phyloP scores from a whole-genome alignment of 140 eudicot genomes.

The Flaveria floridana region DNA sequence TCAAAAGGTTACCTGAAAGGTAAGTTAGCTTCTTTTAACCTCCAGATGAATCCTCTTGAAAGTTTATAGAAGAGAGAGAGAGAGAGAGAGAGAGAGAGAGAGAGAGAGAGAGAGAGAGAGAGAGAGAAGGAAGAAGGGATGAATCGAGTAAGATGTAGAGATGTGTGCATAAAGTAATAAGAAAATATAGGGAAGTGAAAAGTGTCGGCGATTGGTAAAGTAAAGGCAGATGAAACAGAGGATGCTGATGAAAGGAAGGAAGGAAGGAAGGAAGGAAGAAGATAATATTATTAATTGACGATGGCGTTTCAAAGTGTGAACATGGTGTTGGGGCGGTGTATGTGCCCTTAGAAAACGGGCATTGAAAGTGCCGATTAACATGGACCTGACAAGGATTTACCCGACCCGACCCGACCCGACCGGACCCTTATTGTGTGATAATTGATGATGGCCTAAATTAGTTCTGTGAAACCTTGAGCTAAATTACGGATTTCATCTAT shows the following conservation, averaged over 20 bases:
- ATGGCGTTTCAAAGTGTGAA: conserved; percentile 1
- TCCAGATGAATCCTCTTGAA: neutral
- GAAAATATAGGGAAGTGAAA: conserved; percentile 47
- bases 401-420: too few relatives aligned
- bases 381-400: conserved; percentile 23
- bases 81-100: conserved; percentile 24
- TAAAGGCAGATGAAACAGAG: conserved; percentile 36
- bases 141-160: neutral
- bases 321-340: conserved; percentile 21
- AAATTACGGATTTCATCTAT: too few relatives aligned
- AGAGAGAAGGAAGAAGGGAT: conserved; percentile 14
- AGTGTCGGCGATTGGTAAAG: conserved; percentile 49
- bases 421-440: conserved; percentile 19
- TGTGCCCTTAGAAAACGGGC: neutral
- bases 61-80: conserved; percentile 26
- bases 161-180: conserved; percentile 28
- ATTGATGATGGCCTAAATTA: too few relatives aligned
- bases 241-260: conserved; percentile 3
- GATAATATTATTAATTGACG: conserved; percentile 26
- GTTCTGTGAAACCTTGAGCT: too few relatives aligned
- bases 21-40: neutral
- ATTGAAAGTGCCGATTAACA: conserved; percentile 25
- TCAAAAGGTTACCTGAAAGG: conserved; percentile 20
- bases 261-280: conserved; percentile 21
- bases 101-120: conserved; percentile 24